Percentiles rank a stretch among this genome's conserved stretches.
Evolutionary conservation across 129 eudicot genomes (phyloP).

Genomic region (Helianthus tuberosus): DNA sequence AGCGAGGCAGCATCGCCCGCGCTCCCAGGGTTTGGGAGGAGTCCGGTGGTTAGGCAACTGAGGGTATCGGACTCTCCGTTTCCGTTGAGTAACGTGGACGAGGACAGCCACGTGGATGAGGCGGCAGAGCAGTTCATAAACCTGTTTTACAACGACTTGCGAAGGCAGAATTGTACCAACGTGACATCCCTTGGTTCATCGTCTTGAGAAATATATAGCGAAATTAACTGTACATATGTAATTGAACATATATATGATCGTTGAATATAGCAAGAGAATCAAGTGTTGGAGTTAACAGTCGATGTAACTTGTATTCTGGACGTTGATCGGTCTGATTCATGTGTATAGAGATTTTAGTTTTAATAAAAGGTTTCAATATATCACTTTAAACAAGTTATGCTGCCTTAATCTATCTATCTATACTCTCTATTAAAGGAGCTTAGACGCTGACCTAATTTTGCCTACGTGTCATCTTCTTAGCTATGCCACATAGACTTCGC

Average conservation of each 20-base stretch:
- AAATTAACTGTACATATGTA: too few species aligned
- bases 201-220: too few species aligned
- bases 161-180: slow-evolving; percentile 30
- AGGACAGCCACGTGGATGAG: slow-evolving; percentile 48
- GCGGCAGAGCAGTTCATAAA: slow-evolving; percentile 58
- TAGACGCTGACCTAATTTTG: too few species aligned
- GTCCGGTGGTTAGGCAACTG: slow-evolving; percentile 61
- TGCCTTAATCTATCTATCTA: too few species aligned
- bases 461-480: too few species aligned
- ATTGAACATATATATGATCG: too few species aligned
- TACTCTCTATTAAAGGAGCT: too few species aligned
- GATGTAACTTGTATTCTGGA: not conserved
- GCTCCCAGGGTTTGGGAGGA: slow-evolving; percentile 54
- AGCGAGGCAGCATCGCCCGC: slow-evolving; percentile 57
- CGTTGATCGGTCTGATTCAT: not conserved
- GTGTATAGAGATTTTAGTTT: not conserved
- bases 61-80: slow-evolving; percentile 77
- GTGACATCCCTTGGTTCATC: too few species aligned
- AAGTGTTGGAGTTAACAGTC: not conserved
- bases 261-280: too few species aligned
- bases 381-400: not conserved
- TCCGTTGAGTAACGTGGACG: slow-evolving; percentile 41
- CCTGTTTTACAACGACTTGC: slow-evolving; percentile 52
- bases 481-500: too few species aligned
- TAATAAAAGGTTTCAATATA: not conserved